Percentiles rank a stretch among this genome's conserved stretches.
These are phyloP conservation scores for Postia placenta DNA, from an alignment of 768 basidiomycete species.

Conservation along the genomic window DNA sequence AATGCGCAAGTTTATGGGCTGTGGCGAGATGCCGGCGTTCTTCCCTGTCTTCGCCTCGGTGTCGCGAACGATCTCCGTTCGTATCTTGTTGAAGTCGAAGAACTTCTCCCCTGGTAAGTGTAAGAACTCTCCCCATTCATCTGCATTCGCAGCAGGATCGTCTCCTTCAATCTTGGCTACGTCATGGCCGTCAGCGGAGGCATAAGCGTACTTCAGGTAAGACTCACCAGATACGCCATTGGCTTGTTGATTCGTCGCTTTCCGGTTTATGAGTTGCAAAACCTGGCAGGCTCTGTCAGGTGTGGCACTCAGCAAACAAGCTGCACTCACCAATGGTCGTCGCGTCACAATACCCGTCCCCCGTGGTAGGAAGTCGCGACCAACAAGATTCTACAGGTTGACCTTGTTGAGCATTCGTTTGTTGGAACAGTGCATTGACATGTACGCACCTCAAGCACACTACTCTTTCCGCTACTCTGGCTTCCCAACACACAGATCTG, in stretches of 20 bases:
- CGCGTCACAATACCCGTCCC: constrained; percentile 98
- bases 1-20: constrained; percentile 95
- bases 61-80: constrained; percentile 93
- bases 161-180: constrained; percentile 35
- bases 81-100: constrained; percentile 95
- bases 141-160: constrained; percentile 78
- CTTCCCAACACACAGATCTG: constrained; percentile 90
- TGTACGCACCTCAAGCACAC: constrained; percentile 81
- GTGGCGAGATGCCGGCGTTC: constrained; percentile 96
- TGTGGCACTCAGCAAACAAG: neutral
- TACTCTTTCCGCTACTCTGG: constrained; percentile 92
- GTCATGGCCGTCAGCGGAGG: neutral
- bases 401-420: no score
- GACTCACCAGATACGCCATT: constrained; percentile 41
- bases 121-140: constrained; percentile 99
- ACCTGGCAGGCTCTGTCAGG: constrained; percentile 58
- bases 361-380: constrained; percentile 96
- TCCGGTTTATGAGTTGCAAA: constrained; percentile 90
- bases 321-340: constrained; percentile 73
- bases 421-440: no score
- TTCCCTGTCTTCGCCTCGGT: constrained; percentile 98
- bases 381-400: constrained; percentile 98
- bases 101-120: constrained; percentile 97
- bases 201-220: neutral
- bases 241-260: constrained; percentile 39